Evolutionary conservation across 129 eudicot genomes (phyloP).

Genomic region (Cynara cardunculus): DNA sequence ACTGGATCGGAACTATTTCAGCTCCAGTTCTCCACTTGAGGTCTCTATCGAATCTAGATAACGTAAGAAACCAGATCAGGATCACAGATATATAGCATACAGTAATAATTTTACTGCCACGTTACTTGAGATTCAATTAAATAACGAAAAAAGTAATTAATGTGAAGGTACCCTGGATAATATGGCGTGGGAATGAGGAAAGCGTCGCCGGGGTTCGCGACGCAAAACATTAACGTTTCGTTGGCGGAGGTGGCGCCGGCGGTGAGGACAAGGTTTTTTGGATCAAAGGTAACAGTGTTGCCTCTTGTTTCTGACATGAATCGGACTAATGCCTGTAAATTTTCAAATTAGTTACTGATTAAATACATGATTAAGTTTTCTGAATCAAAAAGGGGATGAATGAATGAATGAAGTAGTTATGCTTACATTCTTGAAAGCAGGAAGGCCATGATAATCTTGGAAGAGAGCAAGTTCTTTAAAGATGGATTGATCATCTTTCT

Average conservation of each 20-base stretch:
- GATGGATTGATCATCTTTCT: constrained; percentile 55
- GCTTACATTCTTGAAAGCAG: constrained; percentile 77
- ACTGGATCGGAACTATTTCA: constrained; percentile 84
- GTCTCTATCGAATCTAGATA: constrained; percentile 88
- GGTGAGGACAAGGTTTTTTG: constrained; percentile 80
- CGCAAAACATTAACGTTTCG: constrained; percentile 83
- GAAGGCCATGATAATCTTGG: constrained; percentile 94
- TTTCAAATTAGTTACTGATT: background rate
- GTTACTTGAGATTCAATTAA: constrained; percentile 2
- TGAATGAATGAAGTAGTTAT: background rate
- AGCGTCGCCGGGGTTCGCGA: constrained; percentile 88
- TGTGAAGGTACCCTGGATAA: constrained; percentile 71
- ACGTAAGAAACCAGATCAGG: constrained; percentile 17
- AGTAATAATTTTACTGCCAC: constrained; percentile 6
- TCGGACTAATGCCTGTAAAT: constrained; percentile 53
- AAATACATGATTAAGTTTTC: background rate
- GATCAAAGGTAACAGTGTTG: constrained; percentile 59
- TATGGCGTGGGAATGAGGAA: constrained; percentile 92
- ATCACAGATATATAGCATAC: no score
- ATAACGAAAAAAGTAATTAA: background rate
- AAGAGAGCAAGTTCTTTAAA: constrained; percentile 88
- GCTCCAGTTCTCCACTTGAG: constrained; percentile 96
- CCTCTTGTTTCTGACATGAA: constrained; percentile 87
- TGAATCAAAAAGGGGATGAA: background rate
- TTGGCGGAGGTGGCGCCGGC: constrained; percentile 98